Conservation (phyloP, 805 yeast species). For the Alloascoidea hylecoeti region DNA sequence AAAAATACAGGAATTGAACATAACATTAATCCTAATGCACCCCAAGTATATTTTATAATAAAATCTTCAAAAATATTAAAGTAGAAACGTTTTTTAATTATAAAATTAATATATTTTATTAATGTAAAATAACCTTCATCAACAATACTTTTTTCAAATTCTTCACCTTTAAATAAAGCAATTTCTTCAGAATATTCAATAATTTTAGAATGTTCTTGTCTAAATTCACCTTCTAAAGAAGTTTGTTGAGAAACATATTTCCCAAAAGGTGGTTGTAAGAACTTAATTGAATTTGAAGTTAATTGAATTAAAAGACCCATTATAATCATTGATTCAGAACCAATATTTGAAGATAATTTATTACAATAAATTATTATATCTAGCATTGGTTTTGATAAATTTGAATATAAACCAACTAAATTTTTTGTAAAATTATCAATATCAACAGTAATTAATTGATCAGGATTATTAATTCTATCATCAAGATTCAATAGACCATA, state of each 20-base stretch:
- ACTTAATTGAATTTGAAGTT: constrained; percentile 57
- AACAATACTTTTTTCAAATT: constrained; percentile 59
- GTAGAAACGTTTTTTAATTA: constrained; percentile 55
- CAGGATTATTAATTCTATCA: constrained; percentile 51
- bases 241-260: constrained; percentile 65
- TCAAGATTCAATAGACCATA: constrained; percentile 57
- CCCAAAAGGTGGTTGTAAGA: constrained; percentile 86
- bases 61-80: constrained; percentile 82
- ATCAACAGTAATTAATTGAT: constrained; percentile 74
- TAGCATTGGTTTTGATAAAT: constrained; percentile 68
- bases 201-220: constrained; percentile 70
- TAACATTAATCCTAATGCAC: constrained; percentile 81
- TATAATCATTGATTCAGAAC: constrained; percentile 57
- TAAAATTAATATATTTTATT: constrained; percentile 64
- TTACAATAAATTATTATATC: constrained; percentile 73
- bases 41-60: constrained; percentile 87
- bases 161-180: constrained; percentile 72
- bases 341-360: constrained; percentile 40
- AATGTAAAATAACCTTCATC: constrained; percentile 74
- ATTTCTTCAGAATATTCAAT: constrained; percentile 75
- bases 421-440: constrained; percentile 61
- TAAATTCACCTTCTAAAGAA: constrained; percentile 70
- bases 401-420: constrained; percentile 65
- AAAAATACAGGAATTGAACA: constrained; percentile 85
- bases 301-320: constrained; percentile 71